Evolutionary conservation across 306 rosid genomes (phyloP).

Genomic region (Rosa multiflora): DNA sequence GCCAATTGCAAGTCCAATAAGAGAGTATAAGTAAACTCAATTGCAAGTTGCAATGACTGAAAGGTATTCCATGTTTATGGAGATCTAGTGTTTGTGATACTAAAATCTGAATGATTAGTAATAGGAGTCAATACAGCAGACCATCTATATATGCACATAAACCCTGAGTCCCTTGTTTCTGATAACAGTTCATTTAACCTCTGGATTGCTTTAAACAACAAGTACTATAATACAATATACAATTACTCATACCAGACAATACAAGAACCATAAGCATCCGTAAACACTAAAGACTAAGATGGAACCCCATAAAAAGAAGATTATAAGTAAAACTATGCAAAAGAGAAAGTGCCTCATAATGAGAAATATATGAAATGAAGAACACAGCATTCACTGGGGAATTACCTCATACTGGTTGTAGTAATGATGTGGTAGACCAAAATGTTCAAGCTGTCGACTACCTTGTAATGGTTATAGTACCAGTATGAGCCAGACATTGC

Average conservation of each 20-base stretch:
- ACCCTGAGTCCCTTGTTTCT: background rate
- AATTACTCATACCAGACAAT: too few species aligned
- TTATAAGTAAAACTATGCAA: background rate
- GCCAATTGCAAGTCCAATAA: too few species aligned
- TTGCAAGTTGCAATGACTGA: background rate
- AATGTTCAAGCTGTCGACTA: too few species aligned
- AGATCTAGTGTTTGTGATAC: background rate
- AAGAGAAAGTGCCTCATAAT: background rate
- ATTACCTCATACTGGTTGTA: background rate
- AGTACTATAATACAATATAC: background rate
- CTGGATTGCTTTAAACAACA: background rate
- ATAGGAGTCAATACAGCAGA: background rate
- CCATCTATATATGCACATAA: background rate
- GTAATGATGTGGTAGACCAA: too few species aligned
- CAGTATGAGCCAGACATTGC: background rate
- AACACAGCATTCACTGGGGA: background rate
- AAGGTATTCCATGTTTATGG: background rate
- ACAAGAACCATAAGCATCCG: background rate
- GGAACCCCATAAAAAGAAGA: background rate
- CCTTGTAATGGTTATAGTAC: background rate
- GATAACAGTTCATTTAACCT: background rate
- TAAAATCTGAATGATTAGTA: background rate
- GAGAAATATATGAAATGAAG: background rate
- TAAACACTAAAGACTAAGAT: too few species aligned
- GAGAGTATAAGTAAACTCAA: background rate